Evolutionary conservation across 495 filamentous ascomycete genomes (phyloP), one percentile per base, ranked within the genome.

Genomic region (Penicillium maclennaniae): DNA sequence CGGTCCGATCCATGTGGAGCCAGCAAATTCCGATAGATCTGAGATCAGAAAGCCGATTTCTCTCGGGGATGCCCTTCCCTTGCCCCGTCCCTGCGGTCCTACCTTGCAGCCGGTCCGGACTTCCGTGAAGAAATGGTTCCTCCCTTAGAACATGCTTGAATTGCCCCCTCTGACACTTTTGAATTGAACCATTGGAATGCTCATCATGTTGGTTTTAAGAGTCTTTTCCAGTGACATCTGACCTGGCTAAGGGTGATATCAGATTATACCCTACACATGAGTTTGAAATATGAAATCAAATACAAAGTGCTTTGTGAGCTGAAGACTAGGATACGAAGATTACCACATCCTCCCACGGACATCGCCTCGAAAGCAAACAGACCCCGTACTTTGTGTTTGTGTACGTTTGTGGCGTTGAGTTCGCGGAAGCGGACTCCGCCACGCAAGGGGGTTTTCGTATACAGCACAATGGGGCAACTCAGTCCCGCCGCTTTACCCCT

Each of bases 21-120:
- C 38, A 19, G 10, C 40, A 43, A 55, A 50, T 27, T 52, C 41
- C 37, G 53, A 62, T 60, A 53, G 56, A 57, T 57, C 59, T 62
- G 59, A 57, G 60, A 62, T 51, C 37, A 45, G 34, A 9, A 17
- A 15, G 14, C 25, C 31, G 47, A 31, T 38, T 44, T n/a, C n/a
- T n/a, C 45, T 62, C 44, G 49, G 47, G 53, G 59, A 49, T 38
- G 42, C 28, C 12, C 17, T 17, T 19, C 5, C 21, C 9, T 43
- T 49, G 39, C 48, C 55, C 51, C 40, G 53, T 53, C 23, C 53
- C 23, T 9, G 20, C 23, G 23, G 23, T 5, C 23, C 20, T 23
- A n/a, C 55, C 58, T 62, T 65, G 47, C 61, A 36, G 42, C 17
- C 31, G 23, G 51, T 25, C 39, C 52, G 54, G 43, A 6, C 20